Base-by-base conservation (phyloP, 2,329 filamentous ascomycete genomes). In the Monosporascus ibericus region DNA sequence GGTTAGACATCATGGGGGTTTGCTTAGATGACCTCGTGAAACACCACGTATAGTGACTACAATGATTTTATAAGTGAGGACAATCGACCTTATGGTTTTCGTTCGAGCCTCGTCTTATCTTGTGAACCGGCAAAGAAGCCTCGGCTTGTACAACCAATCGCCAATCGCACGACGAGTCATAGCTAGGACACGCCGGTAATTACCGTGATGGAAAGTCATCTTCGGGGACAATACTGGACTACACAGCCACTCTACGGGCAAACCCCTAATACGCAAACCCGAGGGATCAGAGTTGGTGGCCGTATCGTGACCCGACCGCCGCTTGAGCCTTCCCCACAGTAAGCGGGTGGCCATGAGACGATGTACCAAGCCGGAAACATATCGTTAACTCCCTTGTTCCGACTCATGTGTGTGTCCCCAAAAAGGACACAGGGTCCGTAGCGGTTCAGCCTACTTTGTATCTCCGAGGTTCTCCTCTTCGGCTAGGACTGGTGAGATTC, bases 291-390 rank as follows among this genome's bases (percentile, higher is more conserved):
- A 25, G 11, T 25, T 18, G 17, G 7, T 27, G n/a, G 7, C 25
- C 14, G 18, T 44, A 44, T 8, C 15, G 17, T 46, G 42, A 25
- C 42, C 39, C 30, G 34, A 30, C 36, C 36, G 17, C 7, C 36
- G 17, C 15, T 39, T 20, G 36, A 39, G 48, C 22, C 50, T 53
- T 51, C 54, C 52, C 52, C 46, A 47, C 54, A 49, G 47, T 54
- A 57, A 53, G 55, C 53, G 56, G 22, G 54, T 54, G 36, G 54
- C 55, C 52, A 53, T 47, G 48, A 55, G 50, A 58, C 53, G 37
- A 58, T 58, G 55, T 55, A 55, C 48, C 52, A 42, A 55, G 52
- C 57, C 58, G 60, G 30, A 53, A 17, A 48, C 48, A 52, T 30
- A 51, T 53, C 40, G 15, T 44, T 50, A 34, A 39, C 34, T 46